Base-by-base conservation (phyloP, 2,329 filamentous ascomycete genomes). In the Coccinonectria pachysandricola region DNA sequence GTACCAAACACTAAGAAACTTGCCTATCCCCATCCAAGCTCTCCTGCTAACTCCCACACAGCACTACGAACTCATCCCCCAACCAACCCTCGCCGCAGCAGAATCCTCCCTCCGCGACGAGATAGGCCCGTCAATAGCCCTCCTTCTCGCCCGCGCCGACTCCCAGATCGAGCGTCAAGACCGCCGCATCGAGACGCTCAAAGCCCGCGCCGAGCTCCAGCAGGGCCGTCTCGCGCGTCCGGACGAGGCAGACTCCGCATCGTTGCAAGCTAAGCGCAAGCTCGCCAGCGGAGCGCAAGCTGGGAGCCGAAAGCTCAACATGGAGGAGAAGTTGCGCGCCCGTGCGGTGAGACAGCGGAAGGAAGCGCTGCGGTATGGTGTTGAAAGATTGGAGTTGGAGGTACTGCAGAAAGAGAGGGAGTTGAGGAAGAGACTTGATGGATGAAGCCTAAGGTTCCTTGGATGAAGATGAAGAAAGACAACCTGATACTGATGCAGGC, bases 11-110 rank as follows among this genome's bases (percentile, higher is more conserved):
- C n/a, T n/a, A n/a, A n/a, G n/a, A n/a, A n/a, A n/a, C n/a, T n/a
- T n/a, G n/a, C n/a, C n/a, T n/a, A n/a, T n/a, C n/a, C n/a, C n/a
- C n/a, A n/a, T n/a, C n/a, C n/a, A n/a, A n/a, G n/a, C n/a, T n/a
- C n/a, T n/a, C 14, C 7, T 13, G 8, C 23, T 26, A 28, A 27
- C 15, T 8, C 16, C 21, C 23, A 10, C 17, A 12, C 35, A 92
- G 79, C 87, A 94, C 60, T 95, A 93, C 57, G 87, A 95, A 54
- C 75, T 94, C 21, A 82, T 94, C 42, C 83, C 86, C 10, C 84
- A 93, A 51, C 74, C 80, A 8, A 82, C 82, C 26, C 73, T 95
- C 22, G 76, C 78, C 35, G 71, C 79, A 36, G 87, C 87, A 16
- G 87, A 95, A 56, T 68, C 82, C 40, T 78, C 84, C 4, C 73